Evolutionary conservation across 2,329 filamentous ascomycete genomes (phyloP).

Genomic region (Trichoderma sp.): DNA sequence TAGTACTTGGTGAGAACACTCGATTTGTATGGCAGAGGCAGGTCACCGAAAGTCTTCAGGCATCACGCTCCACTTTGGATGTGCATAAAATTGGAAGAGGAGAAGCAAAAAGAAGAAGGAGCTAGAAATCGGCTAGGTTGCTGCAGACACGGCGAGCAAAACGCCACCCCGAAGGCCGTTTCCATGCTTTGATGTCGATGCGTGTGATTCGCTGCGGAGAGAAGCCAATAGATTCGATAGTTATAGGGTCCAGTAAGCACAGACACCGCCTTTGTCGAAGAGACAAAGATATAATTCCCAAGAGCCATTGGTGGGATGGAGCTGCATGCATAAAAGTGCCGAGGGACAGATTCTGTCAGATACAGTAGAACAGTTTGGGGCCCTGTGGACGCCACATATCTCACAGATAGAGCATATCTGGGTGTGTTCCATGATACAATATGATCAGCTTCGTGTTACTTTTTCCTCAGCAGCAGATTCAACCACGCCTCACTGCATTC

Average conservation of each 20-base stretch:
- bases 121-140: neutral
- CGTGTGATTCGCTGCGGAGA: neutral
- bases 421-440: neutral
- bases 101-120: neutral
- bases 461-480: neutral
- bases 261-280: neutral
- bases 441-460: neutral
- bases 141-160: neutral
- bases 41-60: constrained; percentile 19
- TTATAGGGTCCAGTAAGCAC: neutral
- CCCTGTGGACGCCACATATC: neutral
- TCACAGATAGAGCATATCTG: neutral
- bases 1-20: neutral
- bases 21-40: neutral
- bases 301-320: neutral
- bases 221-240: neutral
- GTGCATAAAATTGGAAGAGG: neutral
- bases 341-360: neutral
- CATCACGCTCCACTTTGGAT: neutral
- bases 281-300: neutral
- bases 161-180: constrained; percentile 1
- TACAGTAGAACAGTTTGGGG: neutral
- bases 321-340: neutral
- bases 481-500: neutral
- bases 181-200: neutral